These are phyloP conservation scores for Cinchona pubescens DNA, from an alignment of 257 asterid species.

Conservation along the genomic window DNA sequence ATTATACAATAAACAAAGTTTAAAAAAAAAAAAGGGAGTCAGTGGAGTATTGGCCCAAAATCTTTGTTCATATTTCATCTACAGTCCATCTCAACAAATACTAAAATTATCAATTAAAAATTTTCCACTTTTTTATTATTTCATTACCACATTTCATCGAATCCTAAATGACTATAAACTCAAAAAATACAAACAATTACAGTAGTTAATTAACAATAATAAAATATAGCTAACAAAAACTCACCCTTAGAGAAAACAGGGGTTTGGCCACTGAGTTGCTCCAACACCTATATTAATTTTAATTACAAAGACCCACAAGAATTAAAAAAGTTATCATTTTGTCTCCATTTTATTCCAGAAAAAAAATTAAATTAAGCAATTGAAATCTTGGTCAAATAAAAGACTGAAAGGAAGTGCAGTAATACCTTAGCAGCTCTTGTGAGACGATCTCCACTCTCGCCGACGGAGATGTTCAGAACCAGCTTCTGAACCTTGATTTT, in stretches of 20 bases:
- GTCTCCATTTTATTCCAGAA: background rate
- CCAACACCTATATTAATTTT: constrained; percentile 38
- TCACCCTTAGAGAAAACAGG: constrained; percentile 67
- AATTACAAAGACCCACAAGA: background rate
- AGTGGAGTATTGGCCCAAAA: background rate
- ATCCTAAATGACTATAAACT: background rate
- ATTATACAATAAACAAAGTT: background rate
- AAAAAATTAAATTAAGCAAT: background rate
- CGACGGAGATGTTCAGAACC: constrained; percentile 65
- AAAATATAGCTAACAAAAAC: background rate
- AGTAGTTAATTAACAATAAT: background rate
- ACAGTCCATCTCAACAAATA: background rate
- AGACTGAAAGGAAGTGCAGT: background rate
- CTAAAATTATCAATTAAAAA: background rate
- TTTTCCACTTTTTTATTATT: background rate
- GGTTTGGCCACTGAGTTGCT: constrained; percentile 53
- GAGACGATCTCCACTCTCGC: constrained; percentile 69
- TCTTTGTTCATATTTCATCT: background rate
- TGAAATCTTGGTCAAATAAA: background rate
- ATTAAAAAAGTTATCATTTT: background rate
- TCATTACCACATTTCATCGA: background rate
- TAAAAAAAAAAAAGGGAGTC: background rate
- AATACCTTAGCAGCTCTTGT: constrained; percentile 60
- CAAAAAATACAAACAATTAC: background rate
- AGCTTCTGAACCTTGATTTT: constrained; percentile 67